A percentile compares a stretch with the other conserved stretches of the same genome.
Conservation (phyloP, 495 filamentous ascomycete genomes). For the Hyaloscypha variabilis region DNA sequence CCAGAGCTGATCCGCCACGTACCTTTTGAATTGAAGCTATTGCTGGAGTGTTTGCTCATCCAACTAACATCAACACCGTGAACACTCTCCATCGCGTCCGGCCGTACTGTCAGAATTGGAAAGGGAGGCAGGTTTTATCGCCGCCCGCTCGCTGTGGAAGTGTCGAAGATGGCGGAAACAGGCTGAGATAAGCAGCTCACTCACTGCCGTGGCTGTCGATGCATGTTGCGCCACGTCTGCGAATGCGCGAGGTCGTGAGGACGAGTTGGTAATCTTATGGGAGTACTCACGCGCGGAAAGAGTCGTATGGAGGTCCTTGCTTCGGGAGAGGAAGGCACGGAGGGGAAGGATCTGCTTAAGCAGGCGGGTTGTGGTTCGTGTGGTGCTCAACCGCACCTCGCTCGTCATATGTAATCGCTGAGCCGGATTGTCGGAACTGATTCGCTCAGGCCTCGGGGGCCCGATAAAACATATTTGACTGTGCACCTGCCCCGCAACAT, state of each 20-base stretch:
- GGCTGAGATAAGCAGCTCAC: conserved; percentile 5
- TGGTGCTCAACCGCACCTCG: neutral
- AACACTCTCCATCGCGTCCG: conserved; percentile 58
- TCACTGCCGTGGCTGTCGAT: conserved; percentile 1
- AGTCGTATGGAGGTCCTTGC: neutral
- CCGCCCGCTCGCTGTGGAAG: neutral
- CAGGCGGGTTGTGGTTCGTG: neutral
- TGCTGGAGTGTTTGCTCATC: conserved; percentile 44
- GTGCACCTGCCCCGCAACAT: neutral
- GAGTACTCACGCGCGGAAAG: neutral
- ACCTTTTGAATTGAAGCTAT: conserved; percentile 30
- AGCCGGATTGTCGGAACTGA: neutral
- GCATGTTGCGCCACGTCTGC: conserved; percentile 1
- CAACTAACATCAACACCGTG: conserved; percentile 69
- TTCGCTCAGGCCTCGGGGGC: neutral
- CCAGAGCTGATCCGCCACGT: neutral
- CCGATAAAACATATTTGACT: neutral
- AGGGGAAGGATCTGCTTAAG: neutral
- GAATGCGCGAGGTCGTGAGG: conserved; percentile 1
- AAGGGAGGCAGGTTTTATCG: neutral
- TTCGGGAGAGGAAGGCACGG: neutral
- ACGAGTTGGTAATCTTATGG: neutral
- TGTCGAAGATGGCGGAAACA: neutral
- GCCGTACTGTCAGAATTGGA: neutral
- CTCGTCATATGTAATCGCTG: neutral